Evolutionary conservation across 176 grass and related monocot species (phyloP), one percentile per base, ranked within the genome.

Genomic region (Musa troglodytarum): DNA sequence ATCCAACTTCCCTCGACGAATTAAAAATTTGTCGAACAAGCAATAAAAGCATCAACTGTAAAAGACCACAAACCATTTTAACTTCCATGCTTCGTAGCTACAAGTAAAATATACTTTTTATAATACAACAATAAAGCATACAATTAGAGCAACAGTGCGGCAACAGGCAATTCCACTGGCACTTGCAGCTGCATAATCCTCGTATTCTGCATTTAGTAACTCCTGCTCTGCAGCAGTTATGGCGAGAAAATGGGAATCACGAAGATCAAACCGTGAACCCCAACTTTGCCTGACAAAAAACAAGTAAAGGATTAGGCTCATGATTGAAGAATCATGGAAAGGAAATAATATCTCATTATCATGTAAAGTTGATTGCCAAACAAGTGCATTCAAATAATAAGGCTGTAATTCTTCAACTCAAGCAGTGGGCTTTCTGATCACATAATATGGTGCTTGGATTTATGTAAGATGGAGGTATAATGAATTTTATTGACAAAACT

Each of bases 191-290:
- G 75, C 75, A 77, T 77, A 77, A 65, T 77, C 61, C 65, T 65
- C 75, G 19, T 77, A 77, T 12, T 77, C 75, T 52, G 20, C 59
- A 65, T 24, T 63, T 53, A 77, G 21, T 12, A 77, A 77, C 29
- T 77, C 75, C 29, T 77, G 59, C 49, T 77, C 75, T 63, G 49
- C 75, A 65, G 75, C 49, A 11, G 73, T 26, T 24, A 77, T 77
- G 49, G 75, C 75, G 24, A 77, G 61, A 23, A 77, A 77, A 77
- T 77, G 75, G 58, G 75, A 65, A 63, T 77, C 75, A 24, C n/a
- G 75, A 65, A 77, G 58, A 65, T 65, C 34, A 23, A 77, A 64
- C 43, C 13, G 75, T 65, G 75, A 23, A 24, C 75, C 61, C 75
- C 75, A 77, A 65, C 58, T 77, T 77, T 77, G 75, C n/a, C 75